phyloP scores from a whole-genome alignment of 78 protist species.

The Neovahlkampfia damariscottae region DNA sequence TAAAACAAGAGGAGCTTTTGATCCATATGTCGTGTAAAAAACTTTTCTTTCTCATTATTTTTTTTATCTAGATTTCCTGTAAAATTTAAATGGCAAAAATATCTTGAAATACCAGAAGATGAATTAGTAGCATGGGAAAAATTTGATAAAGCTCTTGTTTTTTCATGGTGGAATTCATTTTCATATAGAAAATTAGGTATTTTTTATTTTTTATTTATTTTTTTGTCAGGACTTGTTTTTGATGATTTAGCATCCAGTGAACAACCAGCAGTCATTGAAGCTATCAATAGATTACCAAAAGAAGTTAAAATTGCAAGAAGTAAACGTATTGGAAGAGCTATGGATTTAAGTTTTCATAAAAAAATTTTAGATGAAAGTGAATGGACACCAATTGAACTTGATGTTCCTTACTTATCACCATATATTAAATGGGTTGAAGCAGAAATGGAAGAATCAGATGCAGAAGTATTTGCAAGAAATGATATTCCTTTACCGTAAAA shows the following conservation, averaged over 20 bases:
- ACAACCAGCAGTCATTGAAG: neutral
- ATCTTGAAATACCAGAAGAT: neutral
- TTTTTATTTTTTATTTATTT: neutral
- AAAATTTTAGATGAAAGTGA: neutral
- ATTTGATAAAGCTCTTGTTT: too few species aligned
- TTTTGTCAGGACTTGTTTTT: neutral
- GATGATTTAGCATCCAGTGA: neutral
- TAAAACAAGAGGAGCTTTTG: too few species aligned
- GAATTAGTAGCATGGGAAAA: neutral
- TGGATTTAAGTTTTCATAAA: neutral
- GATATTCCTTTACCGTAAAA: neutral
- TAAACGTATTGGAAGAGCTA: neutral
- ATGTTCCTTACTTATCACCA: neutral
- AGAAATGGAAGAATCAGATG: neutral
- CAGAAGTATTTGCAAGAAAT: neutral
- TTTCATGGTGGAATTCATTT: too few species aligned
- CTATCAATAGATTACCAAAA: neutral
- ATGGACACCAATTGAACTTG: neutral
- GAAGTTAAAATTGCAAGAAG: neutral
- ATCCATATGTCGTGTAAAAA: too few species aligned
- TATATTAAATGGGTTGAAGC: neutral
- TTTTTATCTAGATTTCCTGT: neutral
- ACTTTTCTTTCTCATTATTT: neutral
- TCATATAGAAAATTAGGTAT: neutral
- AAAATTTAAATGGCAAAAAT: neutral